Percentiles rank a stretch among this genome's conserved stretches.
phyloP scores from a whole-genome alignment of 2,329 filamentous ascomycete genomes.

The Xylaria sp. region DNA sequence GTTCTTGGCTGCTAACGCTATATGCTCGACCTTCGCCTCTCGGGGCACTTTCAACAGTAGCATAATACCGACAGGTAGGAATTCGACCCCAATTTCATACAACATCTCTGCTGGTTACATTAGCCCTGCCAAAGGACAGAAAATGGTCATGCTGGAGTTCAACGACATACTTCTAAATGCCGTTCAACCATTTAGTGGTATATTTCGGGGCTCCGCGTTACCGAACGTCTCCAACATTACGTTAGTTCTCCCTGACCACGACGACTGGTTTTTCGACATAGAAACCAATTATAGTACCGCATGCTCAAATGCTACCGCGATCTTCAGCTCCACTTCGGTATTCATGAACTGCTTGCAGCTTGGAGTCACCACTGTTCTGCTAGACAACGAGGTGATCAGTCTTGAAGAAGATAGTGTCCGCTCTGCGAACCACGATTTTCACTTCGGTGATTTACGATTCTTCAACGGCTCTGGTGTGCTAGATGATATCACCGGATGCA shows the following conservation, averaged over 20 bases:
- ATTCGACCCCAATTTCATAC: not conserved
- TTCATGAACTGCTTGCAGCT: not conserved
- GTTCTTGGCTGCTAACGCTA: not conserved
- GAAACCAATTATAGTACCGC: not conserved
- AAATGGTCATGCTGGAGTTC: not conserved
- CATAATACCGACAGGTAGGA: not conserved
- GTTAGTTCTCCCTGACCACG: not conserved
- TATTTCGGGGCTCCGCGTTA: not conserved
- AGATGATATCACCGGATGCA: not conserved
- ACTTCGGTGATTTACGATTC: not conserved
- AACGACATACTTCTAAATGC: not conserved
- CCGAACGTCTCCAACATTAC: not conserved
- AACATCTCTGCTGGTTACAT: not conserved
- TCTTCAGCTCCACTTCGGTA: not conserved
- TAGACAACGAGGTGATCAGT: not conserved
- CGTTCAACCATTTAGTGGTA: not conserved
- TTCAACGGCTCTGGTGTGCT: conserved; percentile 3
- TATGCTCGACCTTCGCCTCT: not conserved
- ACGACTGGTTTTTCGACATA: not conserved
- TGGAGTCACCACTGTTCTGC: not conserved
- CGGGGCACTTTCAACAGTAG: not conserved
- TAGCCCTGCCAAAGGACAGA: not conserved
- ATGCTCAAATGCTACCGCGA: not conserved
- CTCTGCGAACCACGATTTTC: not conserved
- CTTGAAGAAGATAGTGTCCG: not conserved